Evolutionary conservation across 331 rosid species (phyloP).

Genomic region (Pyracantha coccinea): DNA sequence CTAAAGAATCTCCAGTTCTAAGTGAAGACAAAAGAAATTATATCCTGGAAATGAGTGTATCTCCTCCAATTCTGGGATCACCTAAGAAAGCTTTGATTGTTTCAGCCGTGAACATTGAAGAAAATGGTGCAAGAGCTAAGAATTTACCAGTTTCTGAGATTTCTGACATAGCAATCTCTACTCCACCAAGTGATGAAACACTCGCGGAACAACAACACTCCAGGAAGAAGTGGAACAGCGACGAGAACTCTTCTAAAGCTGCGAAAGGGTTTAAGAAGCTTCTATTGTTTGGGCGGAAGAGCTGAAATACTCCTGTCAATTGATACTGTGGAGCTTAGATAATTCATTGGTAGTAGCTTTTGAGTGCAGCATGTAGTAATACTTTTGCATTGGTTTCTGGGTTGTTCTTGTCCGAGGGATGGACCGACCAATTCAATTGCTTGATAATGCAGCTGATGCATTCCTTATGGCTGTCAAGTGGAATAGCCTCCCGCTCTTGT

Average conservation of each 20-base stretch:
- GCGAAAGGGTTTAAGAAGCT: constrained; percentile 84
- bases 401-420: constrained; percentile 13
- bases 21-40: constrained; percentile 31
- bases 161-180: constrained; percentile 43
- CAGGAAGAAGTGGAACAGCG: constrained; percentile 91
- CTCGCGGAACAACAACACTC: constrained; percentile 39
- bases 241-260: constrained; percentile 63
- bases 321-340: constrained; percentile 24
- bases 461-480: constrained; percentile 25
- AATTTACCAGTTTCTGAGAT: constrained; percentile 20
- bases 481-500: constrained; percentile 24
- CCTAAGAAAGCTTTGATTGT: constrained; percentile 22
- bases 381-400: constrained; percentile 15
- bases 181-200: constrained; percentile 48
- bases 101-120: constrained; percentile 27
- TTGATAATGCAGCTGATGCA: constrained; percentile 27
- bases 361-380: constrained; percentile 16
- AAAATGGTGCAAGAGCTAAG: constrained; percentile 29
- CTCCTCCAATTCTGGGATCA: constrained; percentile 30
- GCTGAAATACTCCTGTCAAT: constrained; percentile 28
- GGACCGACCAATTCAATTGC: constrained; percentile 14
- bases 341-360: constrained; percentile 11
- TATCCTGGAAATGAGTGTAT: constrained; percentile 21
- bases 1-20: constrained; percentile 31
- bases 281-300: constrained; percentile 76